phyloP scores from a whole-genome alignment of 164 flowering plant species.

The Platanus orientalis region DNA sequence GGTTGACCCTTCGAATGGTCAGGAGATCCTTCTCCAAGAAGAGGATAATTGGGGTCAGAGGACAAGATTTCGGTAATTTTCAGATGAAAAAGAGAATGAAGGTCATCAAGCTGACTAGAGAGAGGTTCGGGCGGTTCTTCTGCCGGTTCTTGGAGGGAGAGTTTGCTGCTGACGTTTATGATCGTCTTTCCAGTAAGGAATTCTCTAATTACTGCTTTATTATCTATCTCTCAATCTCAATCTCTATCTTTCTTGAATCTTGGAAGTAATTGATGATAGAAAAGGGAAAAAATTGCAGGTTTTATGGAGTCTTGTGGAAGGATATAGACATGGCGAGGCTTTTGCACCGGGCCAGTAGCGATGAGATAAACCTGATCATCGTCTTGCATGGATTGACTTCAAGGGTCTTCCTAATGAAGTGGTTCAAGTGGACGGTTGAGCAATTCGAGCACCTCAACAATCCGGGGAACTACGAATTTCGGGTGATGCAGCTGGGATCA shows the following conservation, averaged over 20 bases:
- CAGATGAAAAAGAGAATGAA: conserved; percentile 80
- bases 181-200: conserved; percentile 79
- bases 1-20: conserved; percentile 75
- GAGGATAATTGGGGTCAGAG: conserved; percentile 77
- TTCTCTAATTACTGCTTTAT: neutral
- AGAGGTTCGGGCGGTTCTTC: conserved; percentile 82
- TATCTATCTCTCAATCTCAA: neutral
- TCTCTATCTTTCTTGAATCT: too few relatives aligned
- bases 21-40: conserved; percentile 61
- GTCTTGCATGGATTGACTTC: too few relatives aligned
- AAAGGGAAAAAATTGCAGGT: conserved; percentile 42
- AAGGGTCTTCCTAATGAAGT: too few relatives aligned
- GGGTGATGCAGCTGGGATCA: too few relatives aligned
- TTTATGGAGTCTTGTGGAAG: conserved; percentile 95
- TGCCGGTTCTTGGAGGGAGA: conserved; percentile 96
- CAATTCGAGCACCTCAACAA: too few relatives aligned
- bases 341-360: conserved; percentile 31
- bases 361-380: too few relatives aligned
- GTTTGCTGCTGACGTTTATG: conserved; percentile 91
- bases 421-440: too few relatives aligned
- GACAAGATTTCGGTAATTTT: conserved; percentile 95
- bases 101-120: too few relatives aligned
- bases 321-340: conserved; percentile 85
- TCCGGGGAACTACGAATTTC: too few relatives aligned
- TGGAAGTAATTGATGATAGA: too few relatives aligned